These are phyloP conservation scores for Gypsophila paniculata DNA, from an alignment of 179 eudicot species.

Conservation along the genomic window DNA sequence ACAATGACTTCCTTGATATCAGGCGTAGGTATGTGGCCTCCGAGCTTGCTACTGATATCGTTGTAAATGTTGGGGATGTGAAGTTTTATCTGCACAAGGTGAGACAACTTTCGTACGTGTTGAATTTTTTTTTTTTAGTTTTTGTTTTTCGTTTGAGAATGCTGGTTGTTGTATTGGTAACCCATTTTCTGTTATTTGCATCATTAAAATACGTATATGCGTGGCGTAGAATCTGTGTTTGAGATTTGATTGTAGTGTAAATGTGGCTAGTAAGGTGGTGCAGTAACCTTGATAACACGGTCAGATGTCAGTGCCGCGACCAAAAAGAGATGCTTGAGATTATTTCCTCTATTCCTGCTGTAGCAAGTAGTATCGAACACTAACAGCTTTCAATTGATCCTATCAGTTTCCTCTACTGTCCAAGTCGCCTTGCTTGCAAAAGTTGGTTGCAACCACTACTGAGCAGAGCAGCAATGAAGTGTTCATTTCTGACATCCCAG, in stretches of 20 bases:
- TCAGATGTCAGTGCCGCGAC: too few species aligned
- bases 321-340: too few species aligned
- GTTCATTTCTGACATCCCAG: slow-evolving; percentile 66
- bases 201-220: too few species aligned
- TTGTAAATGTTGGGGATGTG: slow-evolving; percentile 50
- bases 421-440: slow-evolving; percentile 63
- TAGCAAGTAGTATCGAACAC: neutral
- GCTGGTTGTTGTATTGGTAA: neutral
- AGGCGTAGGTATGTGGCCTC: slow-evolving; percentile 57
- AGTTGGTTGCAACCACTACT: slow-evolving; percentile 46
- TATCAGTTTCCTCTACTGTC: slow-evolving; percentile 71
- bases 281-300: too few species aligned
- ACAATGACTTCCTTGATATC: neutral
- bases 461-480: slow-evolving; percentile 59
- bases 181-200: slow-evolving; percentile 1
- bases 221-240: too few species aligned
- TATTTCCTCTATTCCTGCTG: too few species aligned
- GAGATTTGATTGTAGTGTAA: too few species aligned
- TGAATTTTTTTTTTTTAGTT: too few species aligned
- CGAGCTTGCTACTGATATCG: slow-evolving; percentile 62
- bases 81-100: slow-evolving; percentile 85
- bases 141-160: neutral
- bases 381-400: neutral
- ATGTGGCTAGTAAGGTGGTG: too few species aligned
- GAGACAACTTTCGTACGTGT: neutral